phyloP scores from a whole-genome alignment of 2,329 filamentous ascomycete species.

The Colletotrichum echinochloae region DNA sequence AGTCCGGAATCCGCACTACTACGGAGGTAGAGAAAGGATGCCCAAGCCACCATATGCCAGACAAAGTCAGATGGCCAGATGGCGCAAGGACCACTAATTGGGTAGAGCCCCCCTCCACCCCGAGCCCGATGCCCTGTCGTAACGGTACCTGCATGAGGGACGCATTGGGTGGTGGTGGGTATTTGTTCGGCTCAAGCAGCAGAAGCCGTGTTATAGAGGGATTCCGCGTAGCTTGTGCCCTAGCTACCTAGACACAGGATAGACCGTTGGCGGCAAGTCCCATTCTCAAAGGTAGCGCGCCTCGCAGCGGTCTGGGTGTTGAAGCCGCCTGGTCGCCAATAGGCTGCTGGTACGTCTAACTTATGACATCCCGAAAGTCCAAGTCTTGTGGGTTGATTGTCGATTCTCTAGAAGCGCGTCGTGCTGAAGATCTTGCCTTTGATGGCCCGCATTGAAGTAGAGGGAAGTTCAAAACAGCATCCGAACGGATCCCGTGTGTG shows the following conservation, averaged over 20 bases:
- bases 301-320: background rate
- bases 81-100: constrained; percentile 3
- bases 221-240: constrained; percentile 11
- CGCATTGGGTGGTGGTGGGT: background rate
- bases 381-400: background rate
- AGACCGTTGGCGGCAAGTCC: background rate
- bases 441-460: constrained; percentile 19
- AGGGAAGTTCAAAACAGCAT: constrained; percentile 20
- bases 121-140: background rate
- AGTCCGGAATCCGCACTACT: background rate
- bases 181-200: constrained; percentile 11
- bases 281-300: constrained; percentile 4
- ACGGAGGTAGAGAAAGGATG: constrained; percentile 18
- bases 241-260: background rate
- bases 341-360: too few relatives aligned
- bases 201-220: constrained; percentile 19
- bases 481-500: constrained; percentile 1
- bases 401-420: background rate
- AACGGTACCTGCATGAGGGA: background rate
- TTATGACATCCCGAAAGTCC: background rate
- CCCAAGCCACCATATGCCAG: constrained; percentile 20
- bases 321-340: constrained; percentile 7
- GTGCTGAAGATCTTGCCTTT: constrained; percentile 17
- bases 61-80: constrained; percentile 11
- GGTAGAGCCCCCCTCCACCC: background rate